phyloP scores from a whole-genome alignment of 257 asterid species.

The Catharanthus roseus region DNA sequence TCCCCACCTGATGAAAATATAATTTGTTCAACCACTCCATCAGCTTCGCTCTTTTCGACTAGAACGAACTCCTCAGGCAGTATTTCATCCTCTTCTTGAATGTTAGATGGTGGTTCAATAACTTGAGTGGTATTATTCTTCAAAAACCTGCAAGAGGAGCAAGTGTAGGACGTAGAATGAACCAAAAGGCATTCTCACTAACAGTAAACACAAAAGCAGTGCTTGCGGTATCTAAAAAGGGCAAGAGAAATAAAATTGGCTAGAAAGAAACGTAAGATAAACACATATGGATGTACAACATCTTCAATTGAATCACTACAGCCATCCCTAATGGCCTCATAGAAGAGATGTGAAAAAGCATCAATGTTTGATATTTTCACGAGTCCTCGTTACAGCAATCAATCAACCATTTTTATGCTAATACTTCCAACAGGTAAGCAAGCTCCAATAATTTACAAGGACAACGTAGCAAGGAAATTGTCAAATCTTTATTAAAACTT shows the following conservation, averaged over 20 bases:
- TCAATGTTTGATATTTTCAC: too few relatives aligned
- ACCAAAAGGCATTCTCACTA: neutral
- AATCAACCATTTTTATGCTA: neutral
- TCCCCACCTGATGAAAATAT: conserved; percentile 84
- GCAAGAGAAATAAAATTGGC: neutral
- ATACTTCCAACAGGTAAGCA: neutral
- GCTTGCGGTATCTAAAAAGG: neutral
- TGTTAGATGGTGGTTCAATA: conserved; percentile 57
- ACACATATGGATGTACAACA: neutral
- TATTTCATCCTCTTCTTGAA: conserved; percentile 58
- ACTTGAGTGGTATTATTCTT: conserved; percentile 63
- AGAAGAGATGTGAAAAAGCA: neutral
- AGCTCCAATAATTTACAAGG: neutral
- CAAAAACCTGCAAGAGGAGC: conserved; percentile 46
- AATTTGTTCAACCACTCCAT: conserved; percentile 78
- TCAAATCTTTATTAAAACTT: neutral
- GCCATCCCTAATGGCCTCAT: neutral
- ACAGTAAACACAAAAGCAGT: neutral
- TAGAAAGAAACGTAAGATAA: neutral
- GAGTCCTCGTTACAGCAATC: neutral
- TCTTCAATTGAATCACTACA: neutral
- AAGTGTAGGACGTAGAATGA: conserved; percentile 13
- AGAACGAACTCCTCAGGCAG: conserved; percentile 85
- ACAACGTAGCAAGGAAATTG: neutral
- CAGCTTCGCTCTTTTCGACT: conserved; percentile 65